phyloP scores from a whole-genome alignment of 2,329 filamentous ascomycete genomes.

The Dactylellina parvicollis region DNA sequence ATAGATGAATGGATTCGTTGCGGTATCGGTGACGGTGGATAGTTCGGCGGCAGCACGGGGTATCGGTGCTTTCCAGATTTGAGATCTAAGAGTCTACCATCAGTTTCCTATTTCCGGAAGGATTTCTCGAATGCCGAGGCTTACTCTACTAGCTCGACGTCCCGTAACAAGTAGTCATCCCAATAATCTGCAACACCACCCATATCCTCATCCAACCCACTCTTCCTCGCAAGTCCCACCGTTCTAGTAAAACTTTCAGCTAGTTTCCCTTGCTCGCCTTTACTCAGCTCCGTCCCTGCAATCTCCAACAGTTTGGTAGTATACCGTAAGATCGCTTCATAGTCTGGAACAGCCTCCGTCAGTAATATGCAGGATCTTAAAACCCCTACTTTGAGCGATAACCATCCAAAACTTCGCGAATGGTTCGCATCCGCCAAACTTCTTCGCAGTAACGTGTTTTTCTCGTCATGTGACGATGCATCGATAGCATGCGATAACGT shows the following conservation, averaged over 20 bases:
- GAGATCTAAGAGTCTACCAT: conserved; percentile 46
- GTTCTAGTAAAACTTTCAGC: conserved; percentile 87
- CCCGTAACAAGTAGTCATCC: conserved; percentile 92
- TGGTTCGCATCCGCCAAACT: conserved; percentile 59
- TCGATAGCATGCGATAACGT: conserved; percentile 24
- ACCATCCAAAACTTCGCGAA: conserved; percentile 73
- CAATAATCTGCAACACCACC: conserved; percentile 83
- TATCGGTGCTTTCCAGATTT: conserved; percentile 67
- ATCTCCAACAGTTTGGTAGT: conserved; percentile 84
- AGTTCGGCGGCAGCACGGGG: conserved; percentile 70
- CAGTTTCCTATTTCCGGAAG: background rate
- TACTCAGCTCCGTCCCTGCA: conserved; percentile 77
- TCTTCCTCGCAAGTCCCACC: conserved; percentile 76
- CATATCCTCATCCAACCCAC: conserved; percentile 71
- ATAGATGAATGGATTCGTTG: conserved; percentile 86
- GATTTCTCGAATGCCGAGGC: background rate
- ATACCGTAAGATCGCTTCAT: conserved; percentile 86
- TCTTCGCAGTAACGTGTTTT: conserved; percentile 63
- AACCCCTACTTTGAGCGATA: conserved; percentile 83
- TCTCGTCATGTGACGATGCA: conserved; percentile 60
- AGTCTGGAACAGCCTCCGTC: conserved; percentile 91
- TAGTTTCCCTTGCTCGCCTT: conserved; percentile 87
- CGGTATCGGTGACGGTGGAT: conserved; percentile 61
- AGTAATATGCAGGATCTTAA: conserved; percentile 90
- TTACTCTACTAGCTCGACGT: conserved; percentile 70